These are phyloP conservation scores for Penicillium bovifimosum DNA, from an alignment of 495 filamentous ascomycete genomes.

Conservation along the genomic window DNA sequence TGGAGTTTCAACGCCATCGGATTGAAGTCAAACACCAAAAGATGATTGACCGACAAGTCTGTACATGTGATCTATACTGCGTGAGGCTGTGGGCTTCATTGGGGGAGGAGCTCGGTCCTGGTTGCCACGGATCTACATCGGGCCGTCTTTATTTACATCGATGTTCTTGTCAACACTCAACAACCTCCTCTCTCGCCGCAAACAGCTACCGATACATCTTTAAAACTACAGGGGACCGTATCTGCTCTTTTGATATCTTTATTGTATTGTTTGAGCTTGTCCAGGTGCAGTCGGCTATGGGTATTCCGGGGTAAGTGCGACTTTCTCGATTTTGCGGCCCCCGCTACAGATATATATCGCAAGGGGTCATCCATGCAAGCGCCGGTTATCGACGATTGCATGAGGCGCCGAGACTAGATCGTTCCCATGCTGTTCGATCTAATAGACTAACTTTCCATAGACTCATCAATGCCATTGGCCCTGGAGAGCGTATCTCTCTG, in stretches of 20 bases:
- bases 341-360: constrained; percentile 20
- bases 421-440: background rate
- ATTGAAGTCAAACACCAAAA: background rate
- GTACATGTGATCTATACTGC: background rate
- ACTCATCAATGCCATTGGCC: constrained; percentile 82
- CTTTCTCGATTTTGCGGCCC: background rate
- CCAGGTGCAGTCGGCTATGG: constrained; percentile 32
- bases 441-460: constrained; percentile 41
- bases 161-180: constrained; percentile 30
- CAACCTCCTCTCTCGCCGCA: constrained; percentile 14
- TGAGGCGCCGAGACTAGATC: background rate
- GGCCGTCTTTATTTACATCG: constrained; percentile 33
- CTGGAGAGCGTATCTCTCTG: constrained; percentile 73
- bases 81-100: no score
- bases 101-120: constrained; percentile 7
- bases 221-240: constrained; percentile 11
- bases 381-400: background rate
- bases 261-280: constrained; percentile 3
- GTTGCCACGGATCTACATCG: constrained; percentile 38
- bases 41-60: background rate
- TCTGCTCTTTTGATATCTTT: background rate
- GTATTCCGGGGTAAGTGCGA: constrained; percentile 42
- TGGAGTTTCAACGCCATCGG: constrained; percentile 9
- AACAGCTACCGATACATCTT: background rate
- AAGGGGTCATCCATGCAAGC: background rate